Evolutionary conservation across 805 yeast species (phyloP).

Genomic region (Sungouiozyma ichnusensis): DNA sequence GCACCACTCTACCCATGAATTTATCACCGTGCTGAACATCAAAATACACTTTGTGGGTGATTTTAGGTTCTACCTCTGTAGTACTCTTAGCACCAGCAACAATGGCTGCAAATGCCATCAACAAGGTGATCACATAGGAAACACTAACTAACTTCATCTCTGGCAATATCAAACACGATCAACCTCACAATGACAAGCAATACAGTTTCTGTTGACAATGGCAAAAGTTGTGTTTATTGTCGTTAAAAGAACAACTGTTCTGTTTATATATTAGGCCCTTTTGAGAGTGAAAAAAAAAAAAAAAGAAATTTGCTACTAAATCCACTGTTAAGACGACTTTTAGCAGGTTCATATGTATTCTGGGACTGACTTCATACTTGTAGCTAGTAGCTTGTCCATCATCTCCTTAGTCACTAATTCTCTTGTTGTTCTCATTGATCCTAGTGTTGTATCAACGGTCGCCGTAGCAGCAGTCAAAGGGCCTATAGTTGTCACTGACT

Average conservation of each 20-base stretch:
- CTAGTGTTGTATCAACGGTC: background rate
- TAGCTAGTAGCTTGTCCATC: slow-evolving; percentile 23
- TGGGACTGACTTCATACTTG: slow-evolving; percentile 26
- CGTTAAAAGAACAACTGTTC: no score
- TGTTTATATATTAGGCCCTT: no score
- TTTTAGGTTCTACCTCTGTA: slow-evolving; percentile 12
- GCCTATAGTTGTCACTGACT: background rate
- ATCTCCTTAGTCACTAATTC: slow-evolving; percentile 20
- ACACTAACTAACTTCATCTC: slow-evolving; percentile 9
- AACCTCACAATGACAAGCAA: no score
- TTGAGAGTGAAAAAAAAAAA: no score
- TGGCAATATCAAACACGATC: no score
- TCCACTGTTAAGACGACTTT: no score
- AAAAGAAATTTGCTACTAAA: no score
- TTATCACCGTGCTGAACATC: slow-evolving; percentile 76
- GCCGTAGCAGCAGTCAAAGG: slow-evolving; percentile 3
- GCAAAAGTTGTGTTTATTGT: no score
- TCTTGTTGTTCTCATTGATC: slow-evolving; percentile 1
- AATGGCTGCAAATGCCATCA: slow-evolving; percentile 7
- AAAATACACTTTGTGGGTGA: slow-evolving; percentile 77
- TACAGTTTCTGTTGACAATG: no score
- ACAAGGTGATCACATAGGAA: slow-evolving; percentile 5
- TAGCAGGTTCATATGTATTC: slow-evolving; percentile 21
- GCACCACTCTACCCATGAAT: slow-evolving; percentile 66
- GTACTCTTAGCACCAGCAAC: slow-evolving; percentile 15